A percentile compares a stretch with the other conserved stretches of the same genome.
phyloP scores from a whole-genome alignment of 345 rosid species.

The Rubroshorea leprosula region DNA sequence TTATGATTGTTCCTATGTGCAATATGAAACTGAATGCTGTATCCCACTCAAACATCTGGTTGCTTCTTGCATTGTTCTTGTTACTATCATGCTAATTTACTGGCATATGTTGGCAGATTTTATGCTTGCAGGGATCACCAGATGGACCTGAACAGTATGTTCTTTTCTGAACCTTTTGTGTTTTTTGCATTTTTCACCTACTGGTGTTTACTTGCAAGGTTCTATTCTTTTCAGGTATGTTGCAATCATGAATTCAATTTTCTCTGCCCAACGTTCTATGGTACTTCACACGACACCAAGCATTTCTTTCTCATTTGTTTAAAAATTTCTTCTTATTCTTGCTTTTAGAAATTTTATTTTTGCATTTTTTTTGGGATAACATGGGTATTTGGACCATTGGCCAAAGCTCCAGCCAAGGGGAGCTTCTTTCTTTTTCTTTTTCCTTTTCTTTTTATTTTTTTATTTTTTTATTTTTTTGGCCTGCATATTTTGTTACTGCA shows the following conservation, averaged over 20 bases:
- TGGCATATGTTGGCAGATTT: constrained; percentile 49
- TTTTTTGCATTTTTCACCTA: neutral
- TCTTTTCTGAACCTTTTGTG: constrained; percentile 18
- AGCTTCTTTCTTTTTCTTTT: too few species aligned
- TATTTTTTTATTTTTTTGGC: neutral
- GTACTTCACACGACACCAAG: constrained; percentile 27
- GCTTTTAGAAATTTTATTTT: neutral
- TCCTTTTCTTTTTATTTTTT: too few species aligned
- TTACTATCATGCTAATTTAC: constrained; percentile 5
- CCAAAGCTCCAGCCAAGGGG: too few species aligned
- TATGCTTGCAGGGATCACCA: constrained; percentile 95
- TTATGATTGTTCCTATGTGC: neutral
- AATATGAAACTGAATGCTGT: neutral
- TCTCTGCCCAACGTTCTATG: constrained; percentile 89
- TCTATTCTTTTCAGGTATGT: constrained; percentile 64
- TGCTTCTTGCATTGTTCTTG: neutral
- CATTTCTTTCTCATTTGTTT: constrained; percentile 8
- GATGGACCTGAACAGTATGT: constrained; percentile 98
- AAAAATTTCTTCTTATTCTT: neutral
- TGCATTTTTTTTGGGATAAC: neutral
- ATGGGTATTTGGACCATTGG: too few species aligned
- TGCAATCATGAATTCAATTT: constrained; percentile 92
- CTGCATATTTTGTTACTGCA: neutral
- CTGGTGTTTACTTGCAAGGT: constrained; percentile 10
- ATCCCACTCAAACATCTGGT: neutral